Evolutionary conservation across 192 early-diverging fungal species (phyloP).

Genomic region (Chytriomyces confervae): DNA sequence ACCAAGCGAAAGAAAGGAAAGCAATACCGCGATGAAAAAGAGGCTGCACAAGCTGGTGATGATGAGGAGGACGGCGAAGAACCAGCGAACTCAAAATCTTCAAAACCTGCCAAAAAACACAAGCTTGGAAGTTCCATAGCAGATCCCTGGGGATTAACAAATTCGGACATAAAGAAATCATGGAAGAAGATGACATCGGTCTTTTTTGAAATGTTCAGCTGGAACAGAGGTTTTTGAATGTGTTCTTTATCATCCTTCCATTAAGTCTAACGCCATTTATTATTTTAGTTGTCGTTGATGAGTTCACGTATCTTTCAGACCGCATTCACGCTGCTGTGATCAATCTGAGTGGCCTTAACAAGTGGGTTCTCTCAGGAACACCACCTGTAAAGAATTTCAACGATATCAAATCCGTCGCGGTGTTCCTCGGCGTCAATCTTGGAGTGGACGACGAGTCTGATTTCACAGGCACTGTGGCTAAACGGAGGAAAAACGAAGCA

Average conservation of each 20-base stretch:
- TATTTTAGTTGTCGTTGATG: conserved; percentile 49
- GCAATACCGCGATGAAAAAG: conserved; percentile 18
- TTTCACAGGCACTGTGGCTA: conserved; percentile 23
- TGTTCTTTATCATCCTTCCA: not conserved
- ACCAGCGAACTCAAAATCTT: not conserved
- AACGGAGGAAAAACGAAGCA: conserved; percentile 31
- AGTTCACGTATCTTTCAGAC: conserved; percentile 51
- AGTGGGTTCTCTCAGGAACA: conserved; percentile 54
- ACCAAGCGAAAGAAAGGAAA: conserved; percentile 38
- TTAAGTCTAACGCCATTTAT: not conserved
- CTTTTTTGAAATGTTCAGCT: conserved; percentile 51
- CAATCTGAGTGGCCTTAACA: conserved; percentile 26
- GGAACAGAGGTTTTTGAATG: conserved; percentile 36
- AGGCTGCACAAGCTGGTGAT: conserved; percentile 11
- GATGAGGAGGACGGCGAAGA: conserved; percentile 40
- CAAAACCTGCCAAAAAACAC: conserved; percentile 14
- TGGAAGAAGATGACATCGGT: conserved; percentile 49
- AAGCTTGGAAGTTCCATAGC: conserved; percentile 33
- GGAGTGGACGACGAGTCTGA: conserved; percentile 51
- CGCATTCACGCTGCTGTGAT: conserved; percentile 42
- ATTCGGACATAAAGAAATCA: conserved; percentile 28
- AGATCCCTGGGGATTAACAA: conserved; percentile 50
- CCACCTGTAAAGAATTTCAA: conserved; percentile 49
- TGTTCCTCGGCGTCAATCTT: conserved; percentile 51
- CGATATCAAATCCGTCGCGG: conserved; percentile 50